A percentile compares a stretch with the other conserved stretches of the same genome.
phyloP scores from a whole-genome alignment of 257 asterid species.

The Solanum tacnaense region DNA sequence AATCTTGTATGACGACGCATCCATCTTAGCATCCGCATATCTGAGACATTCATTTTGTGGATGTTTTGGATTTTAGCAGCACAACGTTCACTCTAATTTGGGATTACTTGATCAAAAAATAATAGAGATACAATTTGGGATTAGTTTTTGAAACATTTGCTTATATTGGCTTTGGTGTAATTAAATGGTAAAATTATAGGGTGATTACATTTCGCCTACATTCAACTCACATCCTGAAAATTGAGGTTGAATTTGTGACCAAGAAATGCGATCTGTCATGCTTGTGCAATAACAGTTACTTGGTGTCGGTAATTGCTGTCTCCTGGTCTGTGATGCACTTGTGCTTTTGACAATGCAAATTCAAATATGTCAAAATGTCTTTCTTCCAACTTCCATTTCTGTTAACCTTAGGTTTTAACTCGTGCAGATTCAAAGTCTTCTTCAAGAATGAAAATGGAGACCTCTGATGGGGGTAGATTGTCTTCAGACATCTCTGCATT shows the following conservation, averaged over 20 bases:
- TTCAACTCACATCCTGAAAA: background rate
- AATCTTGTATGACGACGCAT: background rate
- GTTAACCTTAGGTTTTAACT: background rate
- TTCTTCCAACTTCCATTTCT: background rate
- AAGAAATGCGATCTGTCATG: background rate
- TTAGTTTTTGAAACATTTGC: background rate
- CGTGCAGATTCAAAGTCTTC: background rate
- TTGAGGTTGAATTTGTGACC: background rate
- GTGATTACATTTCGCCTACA: background rate
- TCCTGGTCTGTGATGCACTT: background rate
- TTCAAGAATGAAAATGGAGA: slow-evolving; percentile 21
- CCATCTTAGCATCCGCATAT: background rate
- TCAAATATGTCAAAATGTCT: background rate
- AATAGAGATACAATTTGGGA: background rate
- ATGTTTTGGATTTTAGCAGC: background rate
- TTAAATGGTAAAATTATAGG: background rate
- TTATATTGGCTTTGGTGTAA: background rate
- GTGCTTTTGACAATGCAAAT: background rate
- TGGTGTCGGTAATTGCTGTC: background rate
- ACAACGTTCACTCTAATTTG: background rate
- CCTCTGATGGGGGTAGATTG: slow-evolving; percentile 38
- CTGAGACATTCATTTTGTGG: background rate
- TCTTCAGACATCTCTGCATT: slow-evolving; percentile 56
- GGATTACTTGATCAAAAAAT: background rate
- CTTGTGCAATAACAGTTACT: background rate